A percentile compares a stretch with the other conserved stretches of the same genome.
Conservation (phyloP, 345 rosid genomes). For the Trapa incisa region DNA sequence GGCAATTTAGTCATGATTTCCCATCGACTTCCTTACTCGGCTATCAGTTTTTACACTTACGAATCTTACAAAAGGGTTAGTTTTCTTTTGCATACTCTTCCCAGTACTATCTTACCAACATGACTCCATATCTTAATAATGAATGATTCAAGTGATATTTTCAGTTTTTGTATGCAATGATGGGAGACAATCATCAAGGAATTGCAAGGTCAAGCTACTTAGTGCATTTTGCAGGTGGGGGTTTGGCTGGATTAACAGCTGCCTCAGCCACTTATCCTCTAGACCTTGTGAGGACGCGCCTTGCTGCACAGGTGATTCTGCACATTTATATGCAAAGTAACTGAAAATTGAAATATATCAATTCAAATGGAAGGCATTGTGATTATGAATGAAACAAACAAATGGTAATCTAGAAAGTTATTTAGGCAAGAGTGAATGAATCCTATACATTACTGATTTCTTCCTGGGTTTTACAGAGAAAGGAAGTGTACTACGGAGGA, state of each 20-base stretch:
- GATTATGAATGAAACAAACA: neutral
- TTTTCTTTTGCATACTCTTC: neutral
- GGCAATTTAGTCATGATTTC: conserved; percentile 85
- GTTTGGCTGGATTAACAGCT: conserved; percentile 91
- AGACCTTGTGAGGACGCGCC: conserved; percentile 95
- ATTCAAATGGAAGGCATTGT: neutral
- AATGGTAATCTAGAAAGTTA: neutral
- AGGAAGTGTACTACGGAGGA: conserved; percentile 67
- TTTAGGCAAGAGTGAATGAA: neutral
- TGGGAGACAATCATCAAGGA: conserved; percentile 23
- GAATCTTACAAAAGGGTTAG: conserved; percentile 61
- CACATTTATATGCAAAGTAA: neutral
- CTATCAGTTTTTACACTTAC: conserved; percentile 72
- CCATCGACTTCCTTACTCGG: conserved; percentile 85
- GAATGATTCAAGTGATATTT: neutral
- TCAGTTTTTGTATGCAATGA: conserved; percentile 48
- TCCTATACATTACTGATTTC: neutral
- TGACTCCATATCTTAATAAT: neutral
- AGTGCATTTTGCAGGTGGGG: conserved; percentile 77
- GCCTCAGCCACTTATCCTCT: conserved; percentile 83
- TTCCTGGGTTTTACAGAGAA: conserved; percentile 41
- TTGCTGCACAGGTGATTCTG: conserved; percentile 73
- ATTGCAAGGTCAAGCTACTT: conserved; percentile 22
- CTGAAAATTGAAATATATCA: neutral
- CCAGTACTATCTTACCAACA: neutral